Conservation (phyloP, 768 basidiomycete species). For the Royoungia palumana region DNA sequence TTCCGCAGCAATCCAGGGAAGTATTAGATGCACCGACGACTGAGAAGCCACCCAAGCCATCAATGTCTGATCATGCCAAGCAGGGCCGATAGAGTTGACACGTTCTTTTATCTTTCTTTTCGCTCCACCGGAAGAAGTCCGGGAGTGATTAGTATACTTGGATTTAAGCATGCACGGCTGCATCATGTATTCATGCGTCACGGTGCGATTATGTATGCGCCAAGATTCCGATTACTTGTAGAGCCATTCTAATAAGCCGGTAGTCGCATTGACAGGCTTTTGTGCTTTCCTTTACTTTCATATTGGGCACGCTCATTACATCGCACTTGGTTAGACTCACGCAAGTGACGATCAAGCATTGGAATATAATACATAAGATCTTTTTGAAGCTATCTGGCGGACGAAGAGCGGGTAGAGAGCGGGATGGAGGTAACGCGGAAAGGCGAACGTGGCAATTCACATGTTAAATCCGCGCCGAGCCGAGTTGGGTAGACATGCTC, state of each 20-base stretch:
- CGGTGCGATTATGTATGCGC: constrained; percentile 14
- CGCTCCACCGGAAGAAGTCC: background rate
- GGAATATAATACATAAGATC: constrained; percentile 9
- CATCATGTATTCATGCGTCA: background rate
- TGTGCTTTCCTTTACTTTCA: constrained; percentile 8
- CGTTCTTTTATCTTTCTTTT: constrained; percentile 1
- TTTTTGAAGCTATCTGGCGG: constrained; percentile 4
- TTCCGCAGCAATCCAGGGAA: constrained; percentile 9
- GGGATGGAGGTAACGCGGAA: constrained; percentile 20
- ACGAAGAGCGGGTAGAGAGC: constrained; percentile 21
- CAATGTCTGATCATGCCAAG: constrained; percentile 8
- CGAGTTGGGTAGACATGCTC: background rate
- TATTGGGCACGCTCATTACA: constrained; percentile 2
- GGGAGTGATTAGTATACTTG: background rate
- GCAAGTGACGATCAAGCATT: constrained; percentile 1
- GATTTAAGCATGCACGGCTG: constrained; percentile 5
- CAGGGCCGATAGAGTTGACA: constrained; percentile 4
- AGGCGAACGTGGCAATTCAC: constrained; percentile 25
- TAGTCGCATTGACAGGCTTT: constrained; percentile 10
- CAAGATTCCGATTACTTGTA: constrained; percentile 9
- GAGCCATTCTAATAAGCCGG: constrained; percentile 18
- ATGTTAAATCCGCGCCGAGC: constrained; percentile 23
- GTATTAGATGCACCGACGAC: constrained; percentile 17
- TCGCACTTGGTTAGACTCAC: constrained; percentile 1
- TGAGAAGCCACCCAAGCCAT: constrained; percentile 13